Conservation (phyloP, 345 rosid species). For the Balakata baccata region DNA sequence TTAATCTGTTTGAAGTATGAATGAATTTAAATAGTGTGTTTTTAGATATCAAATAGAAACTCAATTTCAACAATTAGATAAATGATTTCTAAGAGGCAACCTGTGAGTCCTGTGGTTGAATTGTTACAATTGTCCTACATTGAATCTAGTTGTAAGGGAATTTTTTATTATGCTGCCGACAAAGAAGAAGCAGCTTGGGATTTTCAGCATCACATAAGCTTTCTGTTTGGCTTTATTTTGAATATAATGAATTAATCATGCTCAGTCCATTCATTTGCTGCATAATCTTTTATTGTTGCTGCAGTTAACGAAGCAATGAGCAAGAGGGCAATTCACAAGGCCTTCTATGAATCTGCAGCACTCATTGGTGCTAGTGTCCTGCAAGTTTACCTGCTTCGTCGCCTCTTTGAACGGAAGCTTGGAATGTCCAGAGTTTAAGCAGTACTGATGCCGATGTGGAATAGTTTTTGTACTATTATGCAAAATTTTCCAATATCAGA, state of each 20-base stretch:
- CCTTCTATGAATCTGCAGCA: constrained; percentile 58
- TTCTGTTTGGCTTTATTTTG: not conserved
- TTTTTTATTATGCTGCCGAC: not conserved
- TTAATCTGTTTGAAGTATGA: too few species aligned
- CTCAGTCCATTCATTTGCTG: not conserved
- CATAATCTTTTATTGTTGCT: constrained; percentile 9
- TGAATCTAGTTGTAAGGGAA: not conserved
- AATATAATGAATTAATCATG: not conserved
- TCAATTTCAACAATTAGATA: not conserved
- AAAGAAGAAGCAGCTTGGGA: not conserved
- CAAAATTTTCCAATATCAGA: constrained; percentile 1
- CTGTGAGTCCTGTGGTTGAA: not conserved
- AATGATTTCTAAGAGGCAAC: not conserved
- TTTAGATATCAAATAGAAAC: not conserved
- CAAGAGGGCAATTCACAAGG: constrained; percentile 59
- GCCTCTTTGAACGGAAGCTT: constrained; percentile 60
- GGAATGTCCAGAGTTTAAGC: constrained; percentile 57
- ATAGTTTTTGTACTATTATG: not conserved
- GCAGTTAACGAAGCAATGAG: constrained; percentile 72
- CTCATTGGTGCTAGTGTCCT: constrained; percentile 54
- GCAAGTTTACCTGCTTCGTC: constrained; percentile 68
- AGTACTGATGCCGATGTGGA: not conserved
- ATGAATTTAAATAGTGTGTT: not conserved
- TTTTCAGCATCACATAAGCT: not conserved
- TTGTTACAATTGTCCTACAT: not conserved